Percentiles rank a stretch among this genome's conserved stretches.
Evolutionary conservation across 1,139 yeast species (phyloP).

Genomic region (Lodderomyces theae): DNA sequence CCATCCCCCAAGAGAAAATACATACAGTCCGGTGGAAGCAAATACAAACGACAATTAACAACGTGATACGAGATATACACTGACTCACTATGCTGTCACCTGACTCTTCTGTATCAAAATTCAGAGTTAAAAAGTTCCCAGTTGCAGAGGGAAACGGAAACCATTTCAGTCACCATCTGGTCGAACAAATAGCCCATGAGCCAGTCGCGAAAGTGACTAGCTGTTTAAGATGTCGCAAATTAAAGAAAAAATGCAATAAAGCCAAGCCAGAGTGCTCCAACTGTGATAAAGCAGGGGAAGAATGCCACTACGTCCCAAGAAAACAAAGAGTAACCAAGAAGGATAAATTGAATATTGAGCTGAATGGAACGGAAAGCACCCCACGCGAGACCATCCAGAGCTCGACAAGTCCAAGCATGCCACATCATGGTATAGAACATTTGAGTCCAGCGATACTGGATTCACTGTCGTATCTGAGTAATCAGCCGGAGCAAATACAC

Average conservation of each 20-base stretch:
- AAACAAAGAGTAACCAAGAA: conserved; percentile 21
- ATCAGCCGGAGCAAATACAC: not conserved
- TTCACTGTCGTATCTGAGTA: not conserved
- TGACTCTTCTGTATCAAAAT: conserved; percentile 4
- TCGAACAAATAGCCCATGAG: conserved; percentile 4
- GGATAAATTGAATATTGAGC: not conserved
- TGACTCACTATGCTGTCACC: not conserved
- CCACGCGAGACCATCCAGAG: not conserved
- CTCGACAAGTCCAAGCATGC: not conserved
- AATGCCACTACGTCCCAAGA: conserved; percentile 44
- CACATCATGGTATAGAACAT: conserved; percentile 13
- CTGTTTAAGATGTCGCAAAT: conserved; percentile 25
- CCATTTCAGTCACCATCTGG: not conserved
- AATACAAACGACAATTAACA: too few relatives aligned
- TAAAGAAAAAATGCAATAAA: conserved; percentile 51
- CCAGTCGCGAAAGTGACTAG: conserved; percentile 12
- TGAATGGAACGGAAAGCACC: not conserved
- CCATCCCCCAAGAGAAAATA: too few relatives aligned
- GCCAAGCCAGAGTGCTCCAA: conserved; percentile 43
- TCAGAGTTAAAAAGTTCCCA: conserved; percentile 5
- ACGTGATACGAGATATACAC: not conserved
- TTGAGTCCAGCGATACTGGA: conserved; percentile 15
- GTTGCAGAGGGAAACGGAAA: conserved; percentile 1
- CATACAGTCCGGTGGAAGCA: too few relatives aligned
- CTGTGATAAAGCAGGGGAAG: conserved; percentile 36